phyloP scores from a whole-genome alignment of 805 yeast genomes.

The Metschnikowia dekortorum region DNA sequence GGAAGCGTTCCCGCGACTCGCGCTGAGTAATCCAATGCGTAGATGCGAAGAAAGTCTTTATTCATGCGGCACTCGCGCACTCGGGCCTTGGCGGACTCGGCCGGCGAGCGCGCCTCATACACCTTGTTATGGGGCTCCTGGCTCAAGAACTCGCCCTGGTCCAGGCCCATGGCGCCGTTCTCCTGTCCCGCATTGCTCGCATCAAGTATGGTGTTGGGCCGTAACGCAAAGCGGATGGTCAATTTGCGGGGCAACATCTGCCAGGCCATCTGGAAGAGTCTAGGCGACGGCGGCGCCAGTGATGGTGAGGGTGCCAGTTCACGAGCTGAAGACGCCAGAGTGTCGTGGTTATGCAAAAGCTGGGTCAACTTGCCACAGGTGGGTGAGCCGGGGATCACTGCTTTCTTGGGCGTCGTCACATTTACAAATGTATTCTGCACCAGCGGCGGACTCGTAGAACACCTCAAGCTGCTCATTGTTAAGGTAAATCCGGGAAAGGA shows the following conservation, averaged over 20 bases:
- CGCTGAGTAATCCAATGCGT: conserved; percentile 17
- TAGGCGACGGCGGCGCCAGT: neutral
- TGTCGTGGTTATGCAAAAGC: neutral
- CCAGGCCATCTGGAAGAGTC: conserved; percentile 1
- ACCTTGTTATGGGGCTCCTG: neutral
- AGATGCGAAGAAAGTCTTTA: conserved; percentile 14
- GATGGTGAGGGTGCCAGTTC: neutral
- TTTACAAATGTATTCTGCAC: neutral
- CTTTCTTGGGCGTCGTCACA: neutral
- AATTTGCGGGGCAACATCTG: conserved; percentile 2
- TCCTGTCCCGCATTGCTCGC: neutral
- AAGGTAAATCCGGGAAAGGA: neutral
- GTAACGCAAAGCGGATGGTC: neutral
- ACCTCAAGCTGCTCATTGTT: neutral
- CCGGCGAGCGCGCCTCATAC: neutral
- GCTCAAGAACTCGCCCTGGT: neutral
- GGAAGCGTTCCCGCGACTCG: conserved; percentile 10
- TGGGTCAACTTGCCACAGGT: conserved; percentile 2
- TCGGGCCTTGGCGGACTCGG: conserved; percentile 2
- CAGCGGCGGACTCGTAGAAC: neutral
- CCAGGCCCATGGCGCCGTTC: neutral
- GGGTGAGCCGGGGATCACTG: neutral
- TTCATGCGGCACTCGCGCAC: conserved; percentile 16
- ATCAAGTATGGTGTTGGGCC: neutral
- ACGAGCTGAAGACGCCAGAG: neutral